Conservation (phyloP, 2,329 filamentous ascomycete genomes). For the Rhynchosporium graminicola region DNA sequence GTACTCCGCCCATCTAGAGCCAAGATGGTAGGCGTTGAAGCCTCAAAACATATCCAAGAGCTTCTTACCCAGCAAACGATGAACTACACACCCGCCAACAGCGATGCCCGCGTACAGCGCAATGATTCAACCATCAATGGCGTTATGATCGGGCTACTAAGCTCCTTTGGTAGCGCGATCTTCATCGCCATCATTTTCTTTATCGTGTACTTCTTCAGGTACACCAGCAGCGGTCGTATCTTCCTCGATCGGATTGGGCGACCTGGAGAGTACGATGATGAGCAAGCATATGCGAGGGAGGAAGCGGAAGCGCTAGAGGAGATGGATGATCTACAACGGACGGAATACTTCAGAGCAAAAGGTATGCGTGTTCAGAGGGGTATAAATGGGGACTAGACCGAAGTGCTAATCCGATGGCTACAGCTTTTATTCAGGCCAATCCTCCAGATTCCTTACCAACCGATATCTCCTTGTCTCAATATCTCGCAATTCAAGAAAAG, state of each 20-base stretch:
- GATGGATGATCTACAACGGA: constrained; percentile 91
- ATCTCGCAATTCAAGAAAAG: constrained; percentile 97
- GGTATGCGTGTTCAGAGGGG: constrained; percentile 55
- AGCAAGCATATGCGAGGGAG: constrained; percentile 89
- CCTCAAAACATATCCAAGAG: constrained; percentile 20
- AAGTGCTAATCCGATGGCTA: constrained; percentile 23
- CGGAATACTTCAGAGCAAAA: constrained; percentile 93
- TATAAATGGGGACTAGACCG: neutral
- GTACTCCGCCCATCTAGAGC: constrained; percentile 12
- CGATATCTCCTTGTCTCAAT: constrained; percentile 96
- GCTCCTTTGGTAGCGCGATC: constrained; percentile 87
- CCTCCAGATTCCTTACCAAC: constrained; percentile 94
- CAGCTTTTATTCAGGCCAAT: constrained; percentile 92
- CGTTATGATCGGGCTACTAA: constrained; percentile 91
- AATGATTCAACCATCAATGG: constrained; percentile 59
- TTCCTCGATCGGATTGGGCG: constrained; percentile 89
- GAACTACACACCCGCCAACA: constrained; percentile 11
- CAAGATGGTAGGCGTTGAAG: neutral
- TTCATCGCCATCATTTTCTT: constrained; percentile 78
- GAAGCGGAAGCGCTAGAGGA: constrained; percentile 92
- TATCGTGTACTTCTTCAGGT: constrained; percentile 90
- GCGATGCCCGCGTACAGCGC: constrained; percentile 24
- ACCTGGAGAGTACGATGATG: constrained; percentile 96
- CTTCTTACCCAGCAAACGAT: constrained; percentile 18
- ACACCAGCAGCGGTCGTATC: constrained; percentile 84